Evolutionary conservation across 805 yeast genomes (phyloP), one percentile per base, ranked within the genome.

Genomic region (Wickerhamiella sergipiensis): DNA sequence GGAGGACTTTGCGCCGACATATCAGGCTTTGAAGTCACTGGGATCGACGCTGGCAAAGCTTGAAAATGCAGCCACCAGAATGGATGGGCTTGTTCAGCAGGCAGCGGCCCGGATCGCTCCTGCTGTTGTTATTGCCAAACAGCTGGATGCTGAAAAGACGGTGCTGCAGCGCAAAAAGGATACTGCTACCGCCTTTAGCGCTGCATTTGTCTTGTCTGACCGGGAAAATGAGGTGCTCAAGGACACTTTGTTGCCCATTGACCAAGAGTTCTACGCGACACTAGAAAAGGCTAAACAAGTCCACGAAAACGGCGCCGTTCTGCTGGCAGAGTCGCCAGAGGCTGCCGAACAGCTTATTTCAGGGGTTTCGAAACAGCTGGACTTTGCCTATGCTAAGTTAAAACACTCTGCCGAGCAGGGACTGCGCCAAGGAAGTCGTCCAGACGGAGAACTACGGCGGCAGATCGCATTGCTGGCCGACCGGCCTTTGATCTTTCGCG

Each of bases 191-290:
- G 61, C 68, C 1, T 65, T 63, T 48, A 78, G 80, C 54, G 71
- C 73, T 3, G 76, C 76, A 51, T 86, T 84, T 61, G 77, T 89
- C 0, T 64, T 90, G 44, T 75, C 75, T 44, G 89, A 81, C 53
- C 76, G 78, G 51, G 97, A 90, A 57, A 81, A 79, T 45, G 83
- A 77, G 58, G 65, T 75, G 6, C 67, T 89, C 46, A 58, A 57
- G 24, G 58, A 57, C 24, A 50, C 60, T 61, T 68, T 50, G 51
- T 61, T 17, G 53, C 60, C 59, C 9, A 23, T 75, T 9, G 67
- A 71, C 40, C 68, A 71, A 1, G 79, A 75, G 48, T 87, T 83
- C 61, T 85, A 86, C 57, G 62, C 60, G 3, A 74, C 78, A 1
- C 68, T 89, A 33, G 65, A 69, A 13, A 81, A 80, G 59, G 82